A percentile compares a stretch with the other conserved stretches of the same genome.
phyloP scores from a whole-genome alignment of 306 rosid species.

The Sechiopsis laciniata region DNA sequence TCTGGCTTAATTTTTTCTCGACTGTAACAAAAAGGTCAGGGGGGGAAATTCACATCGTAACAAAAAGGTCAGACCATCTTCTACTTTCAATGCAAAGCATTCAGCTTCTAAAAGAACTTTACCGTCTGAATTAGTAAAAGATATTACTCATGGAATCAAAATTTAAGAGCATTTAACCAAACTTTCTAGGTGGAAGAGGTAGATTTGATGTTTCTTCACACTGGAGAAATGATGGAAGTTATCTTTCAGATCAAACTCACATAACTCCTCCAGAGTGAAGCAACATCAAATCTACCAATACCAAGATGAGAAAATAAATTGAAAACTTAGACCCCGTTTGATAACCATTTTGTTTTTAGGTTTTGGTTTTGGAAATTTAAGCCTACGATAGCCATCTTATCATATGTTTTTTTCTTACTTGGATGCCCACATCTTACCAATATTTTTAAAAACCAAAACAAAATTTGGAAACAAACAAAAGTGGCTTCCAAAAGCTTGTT shows the following conservation, averaged over 20 bases:
- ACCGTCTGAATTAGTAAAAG: neutral
- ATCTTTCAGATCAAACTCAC: neutral
- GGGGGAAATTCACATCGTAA: neutral
- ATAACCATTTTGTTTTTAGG: too few relatives aligned
- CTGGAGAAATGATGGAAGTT: too few relatives aligned
- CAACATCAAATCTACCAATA: slow-evolving; percentile 7
- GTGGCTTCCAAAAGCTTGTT: too few relatives aligned
- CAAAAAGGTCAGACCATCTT: slow-evolving; percentile 17
- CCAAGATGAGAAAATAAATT: neutral
- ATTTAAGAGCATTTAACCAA: neutral
- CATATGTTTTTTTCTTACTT: too few relatives aligned
- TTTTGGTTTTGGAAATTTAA: too few relatives aligned
- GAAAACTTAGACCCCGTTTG: neutral
- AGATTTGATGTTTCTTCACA: too few relatives aligned
- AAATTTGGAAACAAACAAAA: too few relatives aligned
- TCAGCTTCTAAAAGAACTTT: slow-evolving; percentile 3
- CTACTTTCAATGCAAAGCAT: neutral
- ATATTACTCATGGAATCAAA: neutral
- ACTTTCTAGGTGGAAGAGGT: neutral
- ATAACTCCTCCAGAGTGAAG: slow-evolving; percentile 6
- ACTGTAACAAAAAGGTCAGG: slow-evolving; percentile 30
- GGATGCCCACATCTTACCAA: too few relatives aligned
- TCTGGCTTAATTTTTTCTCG: slow-evolving; percentile 90
- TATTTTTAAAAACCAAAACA: too few relatives aligned
- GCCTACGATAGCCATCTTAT: too few relatives aligned